Percentiles rank a stretch among this genome's conserved stretches.
Evolutionary conservation across 2,329 filamentous ascomycete species (phyloP).

Genomic region (Colletotrichum sp.): DNA sequence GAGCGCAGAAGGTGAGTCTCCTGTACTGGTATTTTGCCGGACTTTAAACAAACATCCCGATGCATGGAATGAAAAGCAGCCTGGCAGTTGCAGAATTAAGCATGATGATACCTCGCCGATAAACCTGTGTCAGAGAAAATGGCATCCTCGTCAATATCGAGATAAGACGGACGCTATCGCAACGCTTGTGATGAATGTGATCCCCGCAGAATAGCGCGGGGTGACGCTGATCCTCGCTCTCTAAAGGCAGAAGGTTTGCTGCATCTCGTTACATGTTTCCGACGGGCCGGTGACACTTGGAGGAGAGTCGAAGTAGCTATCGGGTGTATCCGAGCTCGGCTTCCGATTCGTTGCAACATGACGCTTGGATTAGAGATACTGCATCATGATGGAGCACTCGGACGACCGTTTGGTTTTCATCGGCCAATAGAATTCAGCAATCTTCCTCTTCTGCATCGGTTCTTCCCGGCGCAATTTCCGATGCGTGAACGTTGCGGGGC

Average conservation of each 20-base stretch:
- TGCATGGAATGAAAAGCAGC: background rate
- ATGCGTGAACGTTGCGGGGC: background rate
- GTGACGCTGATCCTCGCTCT: background rate
- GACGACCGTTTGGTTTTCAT: background rate
- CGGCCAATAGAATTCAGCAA: background rate
- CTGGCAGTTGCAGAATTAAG: background rate
- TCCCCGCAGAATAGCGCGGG: too few species aligned
- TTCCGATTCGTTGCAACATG: background rate
- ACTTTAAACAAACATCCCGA: background rate
- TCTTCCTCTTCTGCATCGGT: background rate
- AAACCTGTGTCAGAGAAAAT: background rate
- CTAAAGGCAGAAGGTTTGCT: background rate
- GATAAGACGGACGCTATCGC: background rate
- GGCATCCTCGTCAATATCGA: background rate
- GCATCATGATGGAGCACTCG: background rate
- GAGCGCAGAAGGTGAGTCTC: background rate
- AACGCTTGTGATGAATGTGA: background rate
- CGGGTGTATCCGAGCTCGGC: background rate
- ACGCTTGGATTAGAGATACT: background rate
- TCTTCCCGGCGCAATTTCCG: background rate
- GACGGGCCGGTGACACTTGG: background rate
- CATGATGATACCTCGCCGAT: background rate
- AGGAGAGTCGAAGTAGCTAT: background rate
- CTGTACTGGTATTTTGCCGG: accelerated
- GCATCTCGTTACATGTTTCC: background rate